Evolutionary conservation across 371 early-diverging fungal species (phyloP), one percentile per base, ranked within the genome.

Genomic region (Coemansia sp.): DNA sequence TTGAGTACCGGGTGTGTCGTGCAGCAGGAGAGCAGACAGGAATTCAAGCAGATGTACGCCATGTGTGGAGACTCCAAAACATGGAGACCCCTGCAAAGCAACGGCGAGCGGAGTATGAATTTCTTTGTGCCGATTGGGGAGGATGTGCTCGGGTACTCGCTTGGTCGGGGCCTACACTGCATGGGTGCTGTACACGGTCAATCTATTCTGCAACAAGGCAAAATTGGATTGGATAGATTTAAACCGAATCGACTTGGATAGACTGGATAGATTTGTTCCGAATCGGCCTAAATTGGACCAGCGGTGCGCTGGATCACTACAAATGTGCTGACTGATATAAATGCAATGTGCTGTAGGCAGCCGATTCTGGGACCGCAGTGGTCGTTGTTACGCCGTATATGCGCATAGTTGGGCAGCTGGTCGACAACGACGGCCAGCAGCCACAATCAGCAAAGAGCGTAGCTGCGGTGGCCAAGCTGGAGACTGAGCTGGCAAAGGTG

Each of bases 401-500:
- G 60, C 72, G 71, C 31, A 61, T 72, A 22, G 39, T 42, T 31
- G 60, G 59, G 8, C 39, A 34, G 6, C 39, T 64, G 14, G 51
- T 50, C 7, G 45, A 22, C 6, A 27, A 45, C 4, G n/a, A 27
- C 16, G 54, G 24, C 16, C 14, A 22, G 39, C 10, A 13, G 56
- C 21, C 59, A 29, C 16, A 14, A n/a, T n/a, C 57, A 18, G 53
- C 55, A 16, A 22, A n/a, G 29, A 52, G 31, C 5, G 47, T 52
- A 7, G 66, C 66, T 3, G 22, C 55, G 22, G 31, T 61, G 45
- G 65, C 59, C 31, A 78, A 48, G 63, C 67, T 80, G 10, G 59
- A 68, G 51, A 45, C 59, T 0, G 76, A 80, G 59, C 66, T 67
- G 16, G 63, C 42, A 22, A 67, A 68, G 29, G 63, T 68, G 26